Base-by-base conservation (phyloP, 192 early-diverging fungal species). In the Linnemannia schmuckeri region DNA sequence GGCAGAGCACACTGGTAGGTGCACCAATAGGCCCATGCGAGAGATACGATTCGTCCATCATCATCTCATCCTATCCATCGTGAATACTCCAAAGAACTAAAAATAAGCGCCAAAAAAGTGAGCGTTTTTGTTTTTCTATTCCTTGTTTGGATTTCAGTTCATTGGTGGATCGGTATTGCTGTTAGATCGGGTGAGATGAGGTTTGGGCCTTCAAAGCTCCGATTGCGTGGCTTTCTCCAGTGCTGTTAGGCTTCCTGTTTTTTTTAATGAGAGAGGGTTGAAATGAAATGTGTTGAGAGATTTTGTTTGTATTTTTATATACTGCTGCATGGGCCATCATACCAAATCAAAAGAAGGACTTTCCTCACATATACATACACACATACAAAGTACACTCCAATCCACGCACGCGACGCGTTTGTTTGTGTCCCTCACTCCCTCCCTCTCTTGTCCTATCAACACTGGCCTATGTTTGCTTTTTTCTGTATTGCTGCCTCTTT, bases 401-500 rank as follows among this genome's bases (percentile, higher is more conserved):
- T 17, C 18, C 49, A 52, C 49, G 49, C 61, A 66, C 61, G 61
- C 61, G 61, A 66, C 61, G 61, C 61, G 61, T 66, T 66, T 66
- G 61, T 66, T 66, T 66, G 61, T 66, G 61, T 35, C 27, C n/a
- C 61, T 13, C 27, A 27, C 24, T 3, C 9, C 27, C 24, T 55
- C 55, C 9, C 4, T 10, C n/a, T n/a, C n/a, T 57, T n/a, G 20
- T 57, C 55, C 55, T 57, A n/a, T 27, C 55, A 27, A 18, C 6
- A 18, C 49, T 22, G 49, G 20, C 20, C 6, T 22, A 52, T 52
- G 18, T 1, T 18, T 20, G 49, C 49, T 22, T 52, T 52, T 52
- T 22, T 52, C 49, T 44, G n/a, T 49, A 18, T 49, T 49, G 5
- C 47, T 17, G 18, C 2, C 13, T 13, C 18, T 49, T 3, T 4